Evolutionary conservation across 164 flowering plant species (phyloP).

Genomic region (Hamamelis virginiana): DNA sequence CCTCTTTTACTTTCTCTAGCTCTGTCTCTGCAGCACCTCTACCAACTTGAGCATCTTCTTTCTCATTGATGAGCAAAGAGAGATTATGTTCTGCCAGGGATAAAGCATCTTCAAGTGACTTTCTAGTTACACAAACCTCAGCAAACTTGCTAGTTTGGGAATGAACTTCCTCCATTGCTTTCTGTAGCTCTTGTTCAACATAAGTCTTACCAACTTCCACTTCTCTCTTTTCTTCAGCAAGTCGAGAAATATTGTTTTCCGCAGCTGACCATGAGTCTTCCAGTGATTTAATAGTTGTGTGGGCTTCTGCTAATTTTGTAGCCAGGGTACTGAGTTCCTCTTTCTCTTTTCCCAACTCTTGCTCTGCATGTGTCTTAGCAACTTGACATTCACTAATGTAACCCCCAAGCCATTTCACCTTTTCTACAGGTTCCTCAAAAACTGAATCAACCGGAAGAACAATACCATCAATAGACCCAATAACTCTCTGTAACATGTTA

Average conservation of each 20-base stretch:
- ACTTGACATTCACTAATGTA: slow-evolving; percentile 44
- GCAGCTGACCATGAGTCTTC: slow-evolving; percentile 56
- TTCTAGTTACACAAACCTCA: slow-evolving; percentile 39
- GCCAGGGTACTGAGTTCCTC: slow-evolving; percentile 46
- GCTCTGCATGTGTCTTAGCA: slow-evolving; percentile 35
- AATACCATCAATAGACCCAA: slow-evolving; percentile 53
- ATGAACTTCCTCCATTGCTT: slow-evolving; percentile 42
- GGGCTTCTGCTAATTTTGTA: slow-evolving; percentile 50
- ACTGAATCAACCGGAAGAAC: slow-evolving; percentile 40
- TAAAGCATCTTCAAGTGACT: slow-evolving; percentile 51
- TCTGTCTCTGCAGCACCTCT: slow-evolving; percentile 47
- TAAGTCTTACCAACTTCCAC: slow-evolving; percentile 38
- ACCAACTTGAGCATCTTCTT: slow-evolving; percentile 42
- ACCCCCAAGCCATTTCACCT: slow-evolving; percentile 59
- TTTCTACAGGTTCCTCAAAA: slow-evolving; percentile 64
- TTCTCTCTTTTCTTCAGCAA: slow-evolving; percentile 59
- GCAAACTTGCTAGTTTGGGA: slow-evolving; percentile 30
- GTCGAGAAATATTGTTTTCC: slow-evolving; percentile 33
- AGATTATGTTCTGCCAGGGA: slow-evolving; percentile 43
- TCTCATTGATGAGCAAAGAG: slow-evolving; percentile 40
- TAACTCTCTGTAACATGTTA: slow-evolving; percentile 46
- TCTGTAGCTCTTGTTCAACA: slow-evolving; percentile 50
- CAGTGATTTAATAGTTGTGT: slow-evolving; percentile 39
- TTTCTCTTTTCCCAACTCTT: slow-evolving; percentile 53
- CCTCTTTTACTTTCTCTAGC: slow-evolving; percentile 48